Evolutionary conservation across 768 basidiomycete genomes (phyloP), one percentile per base, ranked within the genome.

Genomic region (Leucocoprinus leucothites): DNA sequence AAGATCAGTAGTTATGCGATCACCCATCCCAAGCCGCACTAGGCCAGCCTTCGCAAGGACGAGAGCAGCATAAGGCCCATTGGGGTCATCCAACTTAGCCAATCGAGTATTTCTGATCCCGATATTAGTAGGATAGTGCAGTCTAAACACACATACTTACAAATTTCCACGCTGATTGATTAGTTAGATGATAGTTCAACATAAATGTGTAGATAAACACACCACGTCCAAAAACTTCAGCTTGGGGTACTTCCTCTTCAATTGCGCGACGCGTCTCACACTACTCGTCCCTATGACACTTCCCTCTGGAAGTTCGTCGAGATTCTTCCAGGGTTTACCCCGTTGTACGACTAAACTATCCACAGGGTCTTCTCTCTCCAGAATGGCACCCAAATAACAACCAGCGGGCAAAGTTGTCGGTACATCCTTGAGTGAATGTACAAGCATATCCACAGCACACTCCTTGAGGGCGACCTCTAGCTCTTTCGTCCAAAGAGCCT

Each of bases 231-330:
- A 72, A 68, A 97, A 97, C 51, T 81, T 76, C 51, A 99, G 74
- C 44, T 77, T 69, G 0, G 91, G 91, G 70, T 82, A 95, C 52
- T 75, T 80, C 61, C 89, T 79, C 71, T 85, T 86, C 58, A 98
- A 67, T 69, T 98, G 95, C 6, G 97, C 96, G 25, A 96, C 86
- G 57, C 97, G 74, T 48, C 97, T 80, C 28, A 99, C 92, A 69
- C 91, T 94, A 63, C 92, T 92, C 42, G 97, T 98, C 13, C 97
- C 97, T n/a, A 99, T 84, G 8, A 95, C 88, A 62, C 86, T 89
- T 9, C 94, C 94, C 11, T 80, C 80, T 1, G 96, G 94, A 40
- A 98, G 65, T 28, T 98, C 95, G 28, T 85, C 86, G 46, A 99
- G 71, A 1, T 66, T 78, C 66, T 79, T 89, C 79, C 87, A 95